Evolutionary conservation across 1,284 basidiomycete species (phyloP), one percentile per base, ranked within the genome.

Genomic region (Rhodotorula sp.): DNA sequence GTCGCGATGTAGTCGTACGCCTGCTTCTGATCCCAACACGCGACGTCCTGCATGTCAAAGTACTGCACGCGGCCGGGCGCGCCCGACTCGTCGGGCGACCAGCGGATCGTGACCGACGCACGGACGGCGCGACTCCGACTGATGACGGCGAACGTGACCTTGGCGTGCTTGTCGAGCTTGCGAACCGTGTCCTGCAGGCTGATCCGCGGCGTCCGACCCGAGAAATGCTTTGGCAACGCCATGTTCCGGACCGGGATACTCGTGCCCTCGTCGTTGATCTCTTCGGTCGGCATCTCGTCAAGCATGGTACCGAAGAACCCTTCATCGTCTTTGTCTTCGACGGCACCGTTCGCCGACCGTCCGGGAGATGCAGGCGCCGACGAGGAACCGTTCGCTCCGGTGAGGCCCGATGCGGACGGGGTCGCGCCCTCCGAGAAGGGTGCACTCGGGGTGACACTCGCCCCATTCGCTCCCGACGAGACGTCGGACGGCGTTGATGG

Each of bases 1-100:
- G 91, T 91, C 2, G 95, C 87, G 64, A 96, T 86, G 77, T 93
- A 97, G 77, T 98, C 89, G 78, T 95, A 92, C 6, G 95, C 93
- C 78, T 98, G 92, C 1, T 79, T 79, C 67, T 87, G 84, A 70
- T 90, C 86, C 56, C 86, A 83, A 78, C 95, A 97, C 6, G 91
- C 94, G 53, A 92, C 83, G 69, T 92, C 88, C 85, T 46, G 83
- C 67, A 71, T 70, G 20, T 37, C 24, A 37, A 62, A 66, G 33
- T 22, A 48, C 58, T 70, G 62, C 17, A 60, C 60, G 20, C 59
- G 53, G 2, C 48, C 51, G 15, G 44, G 22, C 61, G 33, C 17
- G 51, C 37, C 64, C 20, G 37, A 12, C 20, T 84, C 59, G 17
- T 18, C 15, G 22, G 85, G 69, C 26, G 86, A 84, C 91, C 92